phyloP scores from a whole-genome alignment of 768 basidiomycete species.

The Cystofilobasidium bisporidii region DNA sequence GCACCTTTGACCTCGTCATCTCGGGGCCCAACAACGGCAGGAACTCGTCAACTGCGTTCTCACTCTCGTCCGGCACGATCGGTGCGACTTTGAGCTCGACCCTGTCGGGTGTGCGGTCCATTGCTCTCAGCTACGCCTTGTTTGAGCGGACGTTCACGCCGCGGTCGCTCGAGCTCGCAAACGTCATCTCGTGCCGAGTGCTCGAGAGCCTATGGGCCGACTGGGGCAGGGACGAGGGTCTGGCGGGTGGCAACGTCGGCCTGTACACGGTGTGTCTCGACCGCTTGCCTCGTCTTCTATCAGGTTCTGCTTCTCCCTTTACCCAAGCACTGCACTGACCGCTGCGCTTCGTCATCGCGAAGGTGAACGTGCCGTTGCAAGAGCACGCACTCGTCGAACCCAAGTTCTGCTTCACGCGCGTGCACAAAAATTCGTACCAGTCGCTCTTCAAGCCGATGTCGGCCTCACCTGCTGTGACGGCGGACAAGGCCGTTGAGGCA shows the following conservation, averaged over 20 bases:
- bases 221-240: conserved; percentile 59
- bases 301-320: too few species aligned
- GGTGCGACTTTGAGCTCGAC: conserved; percentile 75
- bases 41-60: conserved; percentile 61
- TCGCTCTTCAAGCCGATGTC: conserved; percentile 16
- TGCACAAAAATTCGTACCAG: conserved; percentile 10
- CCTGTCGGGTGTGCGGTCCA: conserved; percentile 40
- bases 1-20: conserved; percentile 72
- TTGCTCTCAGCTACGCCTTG: conserved; percentile 42
- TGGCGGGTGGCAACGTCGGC: conserved; percentile 30
- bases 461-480: background rate
- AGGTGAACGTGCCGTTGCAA: conserved; percentile 74
- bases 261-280: conserved; percentile 41
- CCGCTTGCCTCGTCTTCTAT: background rate
- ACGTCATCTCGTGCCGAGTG: conserved; percentile 57
- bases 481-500: background rate
- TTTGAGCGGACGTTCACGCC: conserved; percentile 58
- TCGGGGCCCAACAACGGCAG: conserved; percentile 39
- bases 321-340: conserved; percentile 50
- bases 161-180: conserved; percentile 58
- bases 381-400: conserved; percentile 48
- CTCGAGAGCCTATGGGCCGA: conserved; percentile 66
- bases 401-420: conserved; percentile 20
- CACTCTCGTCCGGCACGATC: conserved; percentile 82
- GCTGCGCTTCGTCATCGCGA: conserved; percentile 22